Percentiles rank a stretch among this genome's conserved stretches.
phyloP scores from a whole-genome alignment of 2,329 filamentous ascomycete species.

The Arthrinium phaeospermum region DNA sequence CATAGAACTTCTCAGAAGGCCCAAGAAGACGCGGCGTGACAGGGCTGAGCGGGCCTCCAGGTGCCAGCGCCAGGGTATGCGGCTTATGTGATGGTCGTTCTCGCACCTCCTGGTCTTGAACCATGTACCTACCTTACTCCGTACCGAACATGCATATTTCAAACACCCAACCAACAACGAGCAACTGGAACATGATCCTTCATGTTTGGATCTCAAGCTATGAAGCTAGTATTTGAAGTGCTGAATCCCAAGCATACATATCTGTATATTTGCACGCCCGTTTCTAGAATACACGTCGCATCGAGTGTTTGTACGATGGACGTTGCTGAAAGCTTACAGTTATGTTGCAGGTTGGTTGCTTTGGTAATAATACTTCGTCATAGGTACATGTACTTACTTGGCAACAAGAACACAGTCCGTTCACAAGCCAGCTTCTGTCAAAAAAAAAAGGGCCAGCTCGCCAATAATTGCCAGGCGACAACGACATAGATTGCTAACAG shows the following conservation, averaged over 20 bases:
- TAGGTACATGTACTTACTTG: background rate
- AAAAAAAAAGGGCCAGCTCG: background rate
- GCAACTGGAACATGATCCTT: background rate
- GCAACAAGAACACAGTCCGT: background rate
- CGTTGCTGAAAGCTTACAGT: too few species aligned
- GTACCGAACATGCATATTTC: background rate
- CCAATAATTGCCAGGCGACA: background rate
- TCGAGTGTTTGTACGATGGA: too few species aligned
- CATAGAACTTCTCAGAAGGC: conserved; percentile 20
- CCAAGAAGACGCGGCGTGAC: conserved; percentile 18
- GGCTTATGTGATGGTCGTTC: background rate
- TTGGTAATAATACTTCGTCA: background rate
- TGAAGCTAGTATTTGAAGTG: background rate
- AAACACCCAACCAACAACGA: background rate
- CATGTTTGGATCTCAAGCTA: background rate
- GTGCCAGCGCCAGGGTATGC: background rate
- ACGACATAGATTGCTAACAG: background rate
- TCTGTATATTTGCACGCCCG: background rate
- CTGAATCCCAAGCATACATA: background rate
- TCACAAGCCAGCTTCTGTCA: background rate
- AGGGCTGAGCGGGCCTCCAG: conserved; percentile 17
- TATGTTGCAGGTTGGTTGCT: background rate
- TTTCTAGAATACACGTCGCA: background rate
- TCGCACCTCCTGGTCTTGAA: background rate
- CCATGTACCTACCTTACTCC: background rate